Evolutionary conservation across 306 rosid species (phyloP), one percentile per base, ranked within the genome.

Genomic region (Astragalus glycyphyllos): DNA sequence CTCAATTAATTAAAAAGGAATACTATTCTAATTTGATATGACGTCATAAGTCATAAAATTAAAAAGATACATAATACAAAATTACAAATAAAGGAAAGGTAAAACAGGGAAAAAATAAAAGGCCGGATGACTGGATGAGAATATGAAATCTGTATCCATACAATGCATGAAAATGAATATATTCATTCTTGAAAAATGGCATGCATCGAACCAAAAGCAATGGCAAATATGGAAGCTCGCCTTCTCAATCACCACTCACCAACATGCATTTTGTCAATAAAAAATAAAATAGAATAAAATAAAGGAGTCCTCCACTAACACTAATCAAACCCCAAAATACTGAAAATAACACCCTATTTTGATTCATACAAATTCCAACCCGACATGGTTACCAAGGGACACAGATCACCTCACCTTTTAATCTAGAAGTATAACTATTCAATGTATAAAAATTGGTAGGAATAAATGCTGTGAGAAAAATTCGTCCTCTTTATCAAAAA

Each of bases 171-270:
- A 45, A 44, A 17, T 6, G 63, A 51, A 48, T 57, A 44, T 62
- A 54, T 69, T 70, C 72, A 45, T 69, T n/a, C 10, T 15, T 8
- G 34, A 0, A 31, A 17, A n/a, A 58, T 13, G 20, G 15, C 20
- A n/a, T 35, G 6, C 32, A 16, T 29, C 32, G 35, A 57, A 20
- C 23, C 61, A 45, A 68, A 68, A 68, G 44, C 60, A 58, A 34
- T 15, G 79, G 68, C 44, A 6, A 45, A 55, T 20, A 15, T n/a
- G 11, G 44, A 29, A 29, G 0, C 48, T 38, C 16, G 32, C 11
- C 3, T 15, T 77, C 44, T 8, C 65, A 44, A 69, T 55, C 41
- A 69, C 60, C 65, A 44, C 53, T 55, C 41, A 69, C 60, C 8
- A 51, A 51, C 56, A 49, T 47, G 8, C 58, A 14, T 53, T 20